Base-by-base conservation (phyloP, 139 green algal species). In the Coelastrella sp. region DNA sequence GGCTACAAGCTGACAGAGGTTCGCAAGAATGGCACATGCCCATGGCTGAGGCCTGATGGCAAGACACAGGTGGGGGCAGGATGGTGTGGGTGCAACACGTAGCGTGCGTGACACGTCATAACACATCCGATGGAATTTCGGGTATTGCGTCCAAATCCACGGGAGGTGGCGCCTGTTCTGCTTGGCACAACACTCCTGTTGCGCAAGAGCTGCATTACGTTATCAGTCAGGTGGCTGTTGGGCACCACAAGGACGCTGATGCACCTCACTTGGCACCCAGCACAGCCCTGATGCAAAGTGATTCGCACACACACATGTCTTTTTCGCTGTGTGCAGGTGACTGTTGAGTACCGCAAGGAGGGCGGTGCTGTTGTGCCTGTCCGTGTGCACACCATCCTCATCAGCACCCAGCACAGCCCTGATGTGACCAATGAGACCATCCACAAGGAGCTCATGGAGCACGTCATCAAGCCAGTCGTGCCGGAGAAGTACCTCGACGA, bases 391-490 rank as follows among this genome's bases (percentile, higher is more conserved):
- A 99, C 98, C 89, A 98, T 99, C 92, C 95, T 99, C 20, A 99
- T 99, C 93, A 99, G 98, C 87, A 99, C 98, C 3, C 98, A 99
- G 95, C 97, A 99, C 94, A 91, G 19, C 80, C 91, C 86, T 22
- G 97, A 98, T 89, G 98, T 99, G 8, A 97, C 95, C 89, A 99
- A 99, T 91, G 98, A 99, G 87, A 93, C 99, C 94, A 99, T 99
- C 92, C 94, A 96, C 89, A 94, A 96, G 80, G 93, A 95, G 85
- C 93, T 99, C 82, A 98, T 98, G 97, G 97, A 99, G 96, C 95
- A 99, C 82, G 98, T 99, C 22, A 99, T 99, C 95, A 99, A 99
- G 97, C 96, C 97, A 11, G 98, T 99, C 17, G 97, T 99, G 58
- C 97, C 98, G 10, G 96, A 90, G 16, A 97, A 99, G 95, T 99